phyloP scores from a whole-genome alignment of 805 yeast genomes.

The Yamadazyma endophytica region DNA sequence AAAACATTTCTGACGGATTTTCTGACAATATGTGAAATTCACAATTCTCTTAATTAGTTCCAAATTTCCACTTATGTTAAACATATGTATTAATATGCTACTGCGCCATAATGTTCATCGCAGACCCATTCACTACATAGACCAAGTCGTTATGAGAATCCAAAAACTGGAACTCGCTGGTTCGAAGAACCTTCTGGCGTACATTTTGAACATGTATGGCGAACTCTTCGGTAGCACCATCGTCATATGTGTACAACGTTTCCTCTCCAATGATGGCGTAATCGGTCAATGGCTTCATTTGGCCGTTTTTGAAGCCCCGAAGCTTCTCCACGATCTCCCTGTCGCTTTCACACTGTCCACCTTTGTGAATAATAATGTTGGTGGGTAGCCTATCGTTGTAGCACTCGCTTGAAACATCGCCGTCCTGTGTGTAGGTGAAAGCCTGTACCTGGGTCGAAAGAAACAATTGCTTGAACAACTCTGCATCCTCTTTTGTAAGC shows the following conservation, averaged over 20 bases:
- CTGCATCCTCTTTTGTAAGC: conserved; percentile 5
- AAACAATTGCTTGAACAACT: conserved; percentile 8
- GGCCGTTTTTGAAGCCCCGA: conserved; percentile 1
- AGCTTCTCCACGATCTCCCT: conserved; percentile 9
- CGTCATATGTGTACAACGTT: conserved; percentile 5
- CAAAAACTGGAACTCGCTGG: conserved; percentile 6
- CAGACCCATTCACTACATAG: conserved; percentile 11
- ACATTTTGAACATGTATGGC: conserved; percentile 8
- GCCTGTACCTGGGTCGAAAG: conserved; percentile 2
- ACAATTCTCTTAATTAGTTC: too few species aligned
- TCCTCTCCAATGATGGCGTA: conserved; percentile 8
- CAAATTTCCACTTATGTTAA: too few species aligned
- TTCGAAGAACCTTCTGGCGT: conserved; percentile 6
- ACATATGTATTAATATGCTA: too few species aligned
- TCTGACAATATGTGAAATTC: too few species aligned
- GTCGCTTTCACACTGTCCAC: conserved; percentile 5
- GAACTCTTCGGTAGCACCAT: conserved; percentile 2
- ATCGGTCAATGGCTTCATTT: background rate
- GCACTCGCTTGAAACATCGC: conserved; percentile 5
- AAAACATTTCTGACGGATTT: too few species aligned
- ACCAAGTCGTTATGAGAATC: conserved; percentile 9
- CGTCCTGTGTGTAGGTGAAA: conserved; percentile 5
- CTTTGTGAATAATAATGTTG: conserved; percentile 9
- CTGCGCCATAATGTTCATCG: conserved; percentile 3
- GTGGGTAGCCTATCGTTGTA: conserved; percentile 10